These are phyloP conservation scores for Penicillium sp. DNA, from an alignment of 2,329 filamentous ascomycete species.

Conservation along the genomic window DNA sequence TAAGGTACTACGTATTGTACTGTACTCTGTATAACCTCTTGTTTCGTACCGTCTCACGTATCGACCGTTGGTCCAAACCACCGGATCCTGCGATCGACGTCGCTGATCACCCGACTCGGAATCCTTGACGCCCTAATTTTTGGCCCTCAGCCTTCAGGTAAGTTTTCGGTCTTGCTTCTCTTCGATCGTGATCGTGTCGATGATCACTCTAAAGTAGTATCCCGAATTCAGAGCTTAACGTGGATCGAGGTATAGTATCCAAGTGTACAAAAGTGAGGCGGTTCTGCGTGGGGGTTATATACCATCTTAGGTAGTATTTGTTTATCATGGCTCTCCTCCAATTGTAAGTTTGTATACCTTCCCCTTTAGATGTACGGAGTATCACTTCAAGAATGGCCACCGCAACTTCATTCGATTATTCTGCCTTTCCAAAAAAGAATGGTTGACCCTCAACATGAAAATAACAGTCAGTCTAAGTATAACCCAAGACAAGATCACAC, in stretches of 20 bases:
- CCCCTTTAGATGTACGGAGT: not conserved
- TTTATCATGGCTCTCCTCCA: not conserved
- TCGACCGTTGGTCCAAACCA: constrained; percentile 23
- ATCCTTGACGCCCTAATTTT: constrained; percentile 13
- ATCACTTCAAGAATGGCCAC: not conserved
- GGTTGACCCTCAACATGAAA: too few relatives aligned
- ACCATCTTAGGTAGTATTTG: not conserved
- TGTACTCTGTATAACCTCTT: too few relatives aligned
- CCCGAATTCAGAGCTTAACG: not conserved
- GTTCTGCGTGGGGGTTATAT: not conserved
- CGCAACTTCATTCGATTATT: not conserved
- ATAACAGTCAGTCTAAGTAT: not conserved
- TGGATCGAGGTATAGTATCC: too few relatives aligned
- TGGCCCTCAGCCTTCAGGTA: not conserved
- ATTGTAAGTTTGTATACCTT: not conserved
- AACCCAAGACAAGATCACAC: not conserved
- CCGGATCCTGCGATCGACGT: constrained; percentile 21
- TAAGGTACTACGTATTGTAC: not conserved
- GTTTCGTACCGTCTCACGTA: not conserved
- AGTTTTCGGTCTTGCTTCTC: not conserved
- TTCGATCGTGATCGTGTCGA: not conserved
- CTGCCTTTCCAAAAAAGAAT: too few relatives aligned
- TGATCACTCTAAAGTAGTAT: not conserved
- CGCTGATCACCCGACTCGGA: constrained; percentile 11
- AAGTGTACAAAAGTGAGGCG: not conserved